These are phyloP conservation scores for Sisymbrium altissimum DNA, from an alignment of 345 rosid genomes.

Conservation along the genomic window DNA sequence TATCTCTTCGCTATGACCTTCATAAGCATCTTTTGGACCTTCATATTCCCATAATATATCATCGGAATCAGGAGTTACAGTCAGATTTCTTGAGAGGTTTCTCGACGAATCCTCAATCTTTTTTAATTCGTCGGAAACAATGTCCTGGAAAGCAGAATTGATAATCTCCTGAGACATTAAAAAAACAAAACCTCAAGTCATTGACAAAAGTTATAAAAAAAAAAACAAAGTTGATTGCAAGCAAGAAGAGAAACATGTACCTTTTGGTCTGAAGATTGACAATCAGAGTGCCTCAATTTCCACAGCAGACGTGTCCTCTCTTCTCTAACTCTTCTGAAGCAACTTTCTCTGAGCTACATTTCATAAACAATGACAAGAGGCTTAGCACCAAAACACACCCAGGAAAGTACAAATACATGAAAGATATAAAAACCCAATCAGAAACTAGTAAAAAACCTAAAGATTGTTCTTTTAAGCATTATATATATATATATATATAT, in stretches of 20 bases:
- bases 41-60: constrained; percentile 87
- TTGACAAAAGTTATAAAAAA: neutral
- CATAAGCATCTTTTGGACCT: constrained; percentile 57
- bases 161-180: constrained; percentile 51
- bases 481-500: no score
- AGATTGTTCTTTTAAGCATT: constrained; percentile 34
- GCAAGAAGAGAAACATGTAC: constrained; percentile 31
- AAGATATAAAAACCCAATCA: no score
- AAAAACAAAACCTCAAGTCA: neutral
- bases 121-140: constrained; percentile 68
- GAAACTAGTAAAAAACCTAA: no score
- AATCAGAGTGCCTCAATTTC: constrained; percentile 63
- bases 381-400: neutral
- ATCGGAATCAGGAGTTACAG: constrained; percentile 16
- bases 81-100: constrained; percentile 15
- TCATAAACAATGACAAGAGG: no score
- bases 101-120: constrained; percentile 49
- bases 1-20: constrained; percentile 80
- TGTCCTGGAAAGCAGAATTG: constrained; percentile 58
- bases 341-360: constrained; percentile 68
- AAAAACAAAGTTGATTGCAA: neutral
- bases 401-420: neutral
- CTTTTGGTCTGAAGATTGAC: constrained; percentile 46
- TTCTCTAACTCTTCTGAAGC: constrained; percentile 69
- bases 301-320: constrained; percentile 72